These are phyloP conservation scores for Sapria himalayana DNA, from an alignment of 345 rosid genomes.

Conservation along the genomic window DNA sequence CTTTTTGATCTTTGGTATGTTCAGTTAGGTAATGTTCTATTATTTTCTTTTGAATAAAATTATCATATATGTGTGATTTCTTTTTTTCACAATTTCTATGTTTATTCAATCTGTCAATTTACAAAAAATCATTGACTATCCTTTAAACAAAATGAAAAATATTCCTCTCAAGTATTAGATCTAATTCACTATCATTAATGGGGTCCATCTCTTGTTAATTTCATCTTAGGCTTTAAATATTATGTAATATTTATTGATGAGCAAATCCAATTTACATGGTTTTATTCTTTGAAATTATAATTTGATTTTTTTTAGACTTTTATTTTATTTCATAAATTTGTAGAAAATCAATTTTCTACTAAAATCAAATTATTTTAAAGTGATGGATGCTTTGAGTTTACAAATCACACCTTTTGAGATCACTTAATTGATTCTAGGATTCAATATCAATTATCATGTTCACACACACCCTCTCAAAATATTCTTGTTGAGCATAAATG, in stretches of 20 bases:
- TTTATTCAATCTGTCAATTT: too few relatives aligned
- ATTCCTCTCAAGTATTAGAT: too few relatives aligned
- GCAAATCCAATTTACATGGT: background rate
- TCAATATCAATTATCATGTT: too few relatives aligned
- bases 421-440: background rate
- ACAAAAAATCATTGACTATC: too few relatives aligned
- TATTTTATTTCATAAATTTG: background rate
- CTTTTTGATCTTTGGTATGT: too few relatives aligned
- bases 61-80: too few relatives aligned
- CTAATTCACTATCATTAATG: background rate
- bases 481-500: too few relatives aligned
- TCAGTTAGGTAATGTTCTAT: too few relatives aligned
- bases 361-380: background rate
- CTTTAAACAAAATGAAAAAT: too few relatives aligned
- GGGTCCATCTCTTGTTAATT: background rate
- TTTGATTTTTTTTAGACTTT: background rate
- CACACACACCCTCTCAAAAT: too few relatives aligned
- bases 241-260: slow-evolving; percentile 1
- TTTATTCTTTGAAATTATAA: background rate
- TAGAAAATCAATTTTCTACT: background rate
- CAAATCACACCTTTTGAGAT: background rate
- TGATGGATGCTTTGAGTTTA: background rate
- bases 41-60: too few relatives aligned
- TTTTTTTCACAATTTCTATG: too few relatives aligned
- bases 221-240: background rate